A percentile compares a stretch with the other conserved stretches of the same genome.
These are phyloP conservation scores for Camelina laxa DNA, from an alignment of 345 rosid species.

Conservation along the genomic window DNA sequence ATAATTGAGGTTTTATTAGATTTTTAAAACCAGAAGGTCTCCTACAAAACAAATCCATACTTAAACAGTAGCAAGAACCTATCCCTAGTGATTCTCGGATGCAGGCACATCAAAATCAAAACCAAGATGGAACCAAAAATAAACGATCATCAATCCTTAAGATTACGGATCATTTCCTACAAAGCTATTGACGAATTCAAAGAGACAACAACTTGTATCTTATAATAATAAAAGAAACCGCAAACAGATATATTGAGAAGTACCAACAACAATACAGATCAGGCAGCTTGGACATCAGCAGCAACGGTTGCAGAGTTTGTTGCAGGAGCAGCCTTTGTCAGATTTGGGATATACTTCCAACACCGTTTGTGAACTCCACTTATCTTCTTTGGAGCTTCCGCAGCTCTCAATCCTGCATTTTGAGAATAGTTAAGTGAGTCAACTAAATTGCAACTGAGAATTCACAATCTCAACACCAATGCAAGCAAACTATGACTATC, in stretches of 20 bases:
- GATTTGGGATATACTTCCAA: conserved; percentile 81
- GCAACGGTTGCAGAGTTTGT: conserved; percentile 46
- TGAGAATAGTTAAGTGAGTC: neutral
- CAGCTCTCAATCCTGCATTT: conserved; percentile 63
- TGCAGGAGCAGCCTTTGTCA: conserved; percentile 48
- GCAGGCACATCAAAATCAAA: conserved; percentile 18
- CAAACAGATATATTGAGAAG: conserved; percentile 13
- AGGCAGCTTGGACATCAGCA: conserved; percentile 62
- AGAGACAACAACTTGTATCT: conserved; percentile 23
- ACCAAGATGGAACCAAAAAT: conserved; percentile 15
- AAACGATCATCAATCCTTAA: neutral
- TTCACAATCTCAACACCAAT: conserved; percentile 3
- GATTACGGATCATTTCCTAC: conserved; percentile 21
- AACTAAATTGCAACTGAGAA: conserved; percentile 1
- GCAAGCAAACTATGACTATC: neutral
- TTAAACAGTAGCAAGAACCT: neutral
- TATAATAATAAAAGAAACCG: neutral
- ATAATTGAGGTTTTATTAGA: conserved; percentile 2
- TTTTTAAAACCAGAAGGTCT: conserved; percentile 4
- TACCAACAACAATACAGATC: conserved; percentile 41
- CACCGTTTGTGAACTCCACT: conserved; percentile 92
- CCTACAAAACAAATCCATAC: neutral
- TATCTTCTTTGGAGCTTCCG: conserved; percentile 84
- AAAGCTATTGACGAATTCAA: conserved; percentile 17
- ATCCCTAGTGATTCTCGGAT: neutral